A percentile compares a stretch with the other conserved stretches of the same genome.
These are phyloP conservation scores for Lactifluus echinatus DNA, from an alignment of 768 basidiomycete species.

Conservation along the genomic window DNA sequence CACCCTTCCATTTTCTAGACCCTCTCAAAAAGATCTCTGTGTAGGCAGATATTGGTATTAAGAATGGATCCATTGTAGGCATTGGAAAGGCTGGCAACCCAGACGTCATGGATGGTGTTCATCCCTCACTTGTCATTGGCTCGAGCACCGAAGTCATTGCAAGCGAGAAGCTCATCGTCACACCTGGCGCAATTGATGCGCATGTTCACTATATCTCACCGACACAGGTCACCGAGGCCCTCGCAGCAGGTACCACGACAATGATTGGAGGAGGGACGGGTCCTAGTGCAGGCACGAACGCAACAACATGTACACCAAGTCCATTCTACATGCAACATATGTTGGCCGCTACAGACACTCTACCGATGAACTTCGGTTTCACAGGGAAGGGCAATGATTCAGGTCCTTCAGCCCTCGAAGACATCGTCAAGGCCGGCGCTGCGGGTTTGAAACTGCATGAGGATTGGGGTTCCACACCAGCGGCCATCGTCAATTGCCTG, in stretches of 20 bases:
- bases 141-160: conserved; percentile 94
- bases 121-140: conserved; percentile 67
- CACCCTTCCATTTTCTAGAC: neutral
- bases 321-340: conserved; percentile 85
- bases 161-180: conserved; percentile 89
- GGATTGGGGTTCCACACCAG: conserved; percentile 93
- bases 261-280: conserved; percentile 97
- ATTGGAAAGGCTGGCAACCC: conserved; percentile 99
- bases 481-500: conserved; percentile 66
- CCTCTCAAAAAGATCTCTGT: neutral
- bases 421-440: conserved; percentile 77
- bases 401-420: conserved; percentile 62
- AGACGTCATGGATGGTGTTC: conserved; percentile 78
- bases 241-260: conserved; percentile 80
- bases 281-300: conserved; percentile 80
- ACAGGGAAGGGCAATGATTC: conserved; percentile 97
- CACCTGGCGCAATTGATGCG: conserved; percentile 86
- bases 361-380: conserved; percentile 89
- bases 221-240: conserved; percentile 80
- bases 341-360: conserved; percentile 83
- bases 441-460: conserved; percentile 92
- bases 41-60: conserved; percentile 93
- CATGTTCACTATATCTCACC: conserved; percentile 96
- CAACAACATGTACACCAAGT: conserved; percentile 91
- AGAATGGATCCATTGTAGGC: conserved; percentile 68